A percentile compares a stretch with the other conserved stretches of the same genome.
Evolutionary conservation across 2,329 filamentous ascomycete species (phyloP).

Genomic region (Fusarium avenaceum): DNA sequence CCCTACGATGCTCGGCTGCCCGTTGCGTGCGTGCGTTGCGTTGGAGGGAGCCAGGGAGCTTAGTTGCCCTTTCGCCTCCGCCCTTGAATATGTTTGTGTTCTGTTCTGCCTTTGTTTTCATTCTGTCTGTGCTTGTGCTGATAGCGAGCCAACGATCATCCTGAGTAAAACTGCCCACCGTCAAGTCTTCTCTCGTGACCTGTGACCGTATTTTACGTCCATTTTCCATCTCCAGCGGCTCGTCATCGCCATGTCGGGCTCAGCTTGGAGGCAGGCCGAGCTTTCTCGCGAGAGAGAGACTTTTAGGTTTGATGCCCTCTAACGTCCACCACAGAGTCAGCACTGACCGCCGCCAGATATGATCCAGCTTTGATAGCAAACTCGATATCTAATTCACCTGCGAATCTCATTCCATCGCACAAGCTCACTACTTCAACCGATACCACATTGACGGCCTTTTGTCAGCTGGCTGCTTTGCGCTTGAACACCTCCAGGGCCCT

Average conservation of each 20-base stretch:
- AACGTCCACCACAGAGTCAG: too few relatives aligned
- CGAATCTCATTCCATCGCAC: not conserved
- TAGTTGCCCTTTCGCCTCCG: too few relatives aligned
- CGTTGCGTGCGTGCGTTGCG: too few relatives aligned
- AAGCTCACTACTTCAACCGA: not conserved
- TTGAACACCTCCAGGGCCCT: not conserved
- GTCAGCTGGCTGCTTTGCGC: not conserved
- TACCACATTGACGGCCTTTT: not conserved
- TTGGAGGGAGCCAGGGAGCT: too few relatives aligned
- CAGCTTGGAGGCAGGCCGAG: not conserved
- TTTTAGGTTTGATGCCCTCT: not conserved
- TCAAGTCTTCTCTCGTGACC: fast-evolving
- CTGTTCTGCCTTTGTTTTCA: too few relatives aligned
- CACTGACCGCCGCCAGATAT: not conserved
- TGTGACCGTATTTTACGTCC: too few relatives aligned
- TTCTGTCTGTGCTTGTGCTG: too few relatives aligned
- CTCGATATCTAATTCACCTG: not conserved
- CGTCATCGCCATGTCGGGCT: not conserved
- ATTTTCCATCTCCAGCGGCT: too few relatives aligned
- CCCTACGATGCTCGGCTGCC: too few relatives aligned
- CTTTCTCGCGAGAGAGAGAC: constrained; percentile 13
- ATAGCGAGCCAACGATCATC: too few relatives aligned
- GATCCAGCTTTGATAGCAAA: not conserved
- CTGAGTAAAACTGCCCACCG: not conserved
- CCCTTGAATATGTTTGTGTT: too few relatives aligned